A percentile compares a stretch with the other conserved stretches of the same genome.
Evolutionary conservation across 2,329 filamentous ascomycete genomes (phyloP).

Genomic region (Trichoderma simmonsii): DNA sequence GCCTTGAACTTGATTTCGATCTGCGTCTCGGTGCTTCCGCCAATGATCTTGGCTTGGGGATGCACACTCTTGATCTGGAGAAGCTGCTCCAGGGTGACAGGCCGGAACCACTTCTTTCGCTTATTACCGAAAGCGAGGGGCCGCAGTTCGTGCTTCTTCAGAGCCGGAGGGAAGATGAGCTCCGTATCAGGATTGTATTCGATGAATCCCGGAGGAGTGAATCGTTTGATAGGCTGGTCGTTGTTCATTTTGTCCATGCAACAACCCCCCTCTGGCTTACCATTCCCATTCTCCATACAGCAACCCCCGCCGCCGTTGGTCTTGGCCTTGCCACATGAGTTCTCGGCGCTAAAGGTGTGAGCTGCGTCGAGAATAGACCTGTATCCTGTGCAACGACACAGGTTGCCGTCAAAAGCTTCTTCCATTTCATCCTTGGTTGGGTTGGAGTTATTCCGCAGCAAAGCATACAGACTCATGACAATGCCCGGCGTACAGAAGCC

Average conservation of each 20-base stretch:
- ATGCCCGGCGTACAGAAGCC: slow-evolving; percentile 97
- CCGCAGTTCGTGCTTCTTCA: slow-evolving; percentile 78
- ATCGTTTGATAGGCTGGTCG: slow-evolving; percentile 59
- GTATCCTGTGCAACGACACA: slow-evolving; percentile 95
- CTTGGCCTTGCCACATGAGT: slow-evolving; percentile 48
- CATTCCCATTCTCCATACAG: slow-evolving; percentile 65
- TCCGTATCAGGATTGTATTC: slow-evolving; percentile 92
- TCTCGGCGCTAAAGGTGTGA: slow-evolving; percentile 72
- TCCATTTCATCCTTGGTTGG: slow-evolving; percentile 83
- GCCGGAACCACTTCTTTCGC: slow-evolving; percentile 88
- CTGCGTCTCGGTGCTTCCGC: slow-evolving; percentile 93
- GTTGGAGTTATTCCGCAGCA: slow-evolving; percentile 77
- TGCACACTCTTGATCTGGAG: slow-evolving; percentile 86
- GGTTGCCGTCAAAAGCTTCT: slow-evolving; percentile 94
- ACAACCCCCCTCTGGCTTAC: slow-evolving; percentile 49
- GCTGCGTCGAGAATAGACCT: slow-evolving; percentile 91
- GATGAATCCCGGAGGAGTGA: slow-evolving; percentile 87
- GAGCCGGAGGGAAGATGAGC: slow-evolving; percentile 84
- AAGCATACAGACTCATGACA: slow-evolving; percentile 94
- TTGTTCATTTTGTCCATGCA: slow-evolving; percentile 62
- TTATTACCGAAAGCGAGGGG: slow-evolving; percentile 91
- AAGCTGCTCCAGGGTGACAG: slow-evolving; percentile 80
- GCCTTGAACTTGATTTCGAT: slow-evolving; percentile 99
- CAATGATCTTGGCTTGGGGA: slow-evolving; percentile 88
- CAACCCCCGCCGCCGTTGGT: slow-evolving; percentile 54